A percentile compares a stretch with the other conserved stretches of the same genome.
phyloP scores from a whole-genome alignment of 164 flowering plant species.

The Vitis riparia region DNA sequence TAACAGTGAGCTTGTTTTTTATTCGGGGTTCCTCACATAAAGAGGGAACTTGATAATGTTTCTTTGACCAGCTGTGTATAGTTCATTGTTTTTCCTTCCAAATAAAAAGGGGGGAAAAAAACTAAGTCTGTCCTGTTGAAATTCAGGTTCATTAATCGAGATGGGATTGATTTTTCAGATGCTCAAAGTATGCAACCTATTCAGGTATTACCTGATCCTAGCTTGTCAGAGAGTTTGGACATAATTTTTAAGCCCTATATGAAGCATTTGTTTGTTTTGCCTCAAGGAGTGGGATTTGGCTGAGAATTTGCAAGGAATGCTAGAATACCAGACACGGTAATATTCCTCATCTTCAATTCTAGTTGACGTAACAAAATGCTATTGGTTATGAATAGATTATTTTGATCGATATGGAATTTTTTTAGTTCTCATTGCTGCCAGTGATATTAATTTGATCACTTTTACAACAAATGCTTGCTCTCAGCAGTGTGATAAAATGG shows the following conservation, averaged over 20 bases:
- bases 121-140: background rate
- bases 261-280: slow-evolving; percentile 8
- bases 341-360: background rate
- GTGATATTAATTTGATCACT: no score
- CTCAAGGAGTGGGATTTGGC: slow-evolving; percentile 90
- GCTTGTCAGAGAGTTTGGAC: background rate
- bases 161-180: slow-evolving; percentile 96
- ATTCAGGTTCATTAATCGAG: slow-evolving; percentile 87
- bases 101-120: no score
- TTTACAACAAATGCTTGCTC: no score
- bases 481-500: no score
- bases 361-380: background rate
- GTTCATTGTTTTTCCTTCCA: background rate
- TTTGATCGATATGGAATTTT: background rate
- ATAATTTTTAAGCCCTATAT: background rate
- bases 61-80: background rate
- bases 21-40: no score
- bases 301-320: slow-evolving; percentile 84
- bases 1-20: background rate
- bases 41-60: background rate
- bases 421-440: no score
- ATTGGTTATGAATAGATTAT: background rate
- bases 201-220: slow-evolving; percentile 56
- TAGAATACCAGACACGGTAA: slow-evolving; percentile 95
- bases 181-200: slow-evolving; percentile 87